phyloP scores from a whole-genome alignment of 208 protist species.

The Naegleria lovaniensis region DNA sequence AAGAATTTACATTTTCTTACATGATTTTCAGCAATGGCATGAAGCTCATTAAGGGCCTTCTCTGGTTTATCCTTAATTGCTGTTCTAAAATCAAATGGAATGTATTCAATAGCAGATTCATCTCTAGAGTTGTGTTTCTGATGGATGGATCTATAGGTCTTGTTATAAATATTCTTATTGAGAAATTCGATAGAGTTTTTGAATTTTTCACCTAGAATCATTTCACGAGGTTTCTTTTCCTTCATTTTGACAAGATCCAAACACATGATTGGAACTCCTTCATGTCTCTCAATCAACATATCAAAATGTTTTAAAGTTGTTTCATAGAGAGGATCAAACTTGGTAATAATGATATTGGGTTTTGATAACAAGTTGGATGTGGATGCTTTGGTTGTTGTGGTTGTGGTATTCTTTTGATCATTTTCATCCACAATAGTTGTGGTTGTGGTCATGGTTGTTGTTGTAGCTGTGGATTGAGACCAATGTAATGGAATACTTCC shows the following conservation, averaged over 20 bases:
- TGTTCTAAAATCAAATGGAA: constrained; percentile 68
- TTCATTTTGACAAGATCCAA: constrained; percentile 78
- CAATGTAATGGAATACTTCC: constrained; percentile 72
- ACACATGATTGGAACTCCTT: constrained; percentile 68
- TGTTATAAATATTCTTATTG: constrained; percentile 39
- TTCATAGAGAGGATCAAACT: constrained; percentile 45
- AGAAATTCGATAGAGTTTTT: constrained; percentile 55
- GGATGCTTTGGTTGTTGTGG: not conserved
- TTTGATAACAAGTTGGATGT: constrained; percentile 47
- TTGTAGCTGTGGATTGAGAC: constrained; percentile 54
- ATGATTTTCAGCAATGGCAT: constrained; percentile 48
- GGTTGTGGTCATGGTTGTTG: not conserved
- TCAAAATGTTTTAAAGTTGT: constrained; percentile 77
- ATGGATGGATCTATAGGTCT: not conserved
- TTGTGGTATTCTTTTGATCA: not conserved
- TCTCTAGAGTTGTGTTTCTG: constrained; percentile 15
- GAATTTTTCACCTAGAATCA: constrained; percentile 64
- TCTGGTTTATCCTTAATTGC: constrained; percentile 41
- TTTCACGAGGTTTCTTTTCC: constrained; percentile 76
- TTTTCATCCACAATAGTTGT: not conserved
- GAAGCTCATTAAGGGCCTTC: constrained; percentile 62
- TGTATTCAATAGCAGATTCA: constrained; percentile 54
- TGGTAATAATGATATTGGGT: constrained; percentile 66
- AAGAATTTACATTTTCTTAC: not conserved
- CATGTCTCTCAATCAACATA: constrained; percentile 75